A percentile compares a stretch with the other conserved stretches of the same genome.
Conservation (phyloP, 2,329 filamentous ascomycete species). For the Talaromyces sp. region DNA sequence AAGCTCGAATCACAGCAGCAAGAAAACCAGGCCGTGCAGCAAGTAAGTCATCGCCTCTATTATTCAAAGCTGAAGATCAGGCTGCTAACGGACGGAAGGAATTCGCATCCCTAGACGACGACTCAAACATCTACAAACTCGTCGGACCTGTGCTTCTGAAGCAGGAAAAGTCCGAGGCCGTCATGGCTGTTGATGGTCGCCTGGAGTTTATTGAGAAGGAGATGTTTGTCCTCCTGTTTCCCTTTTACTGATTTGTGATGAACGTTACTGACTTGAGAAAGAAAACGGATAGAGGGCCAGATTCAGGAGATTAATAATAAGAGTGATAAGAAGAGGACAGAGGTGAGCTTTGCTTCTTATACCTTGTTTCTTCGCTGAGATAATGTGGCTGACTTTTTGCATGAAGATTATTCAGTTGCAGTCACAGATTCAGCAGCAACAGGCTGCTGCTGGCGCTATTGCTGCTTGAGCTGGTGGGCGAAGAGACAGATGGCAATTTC, state of each 20-base stretch:
- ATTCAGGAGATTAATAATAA: slow-evolving; percentile 63
- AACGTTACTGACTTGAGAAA: slow-evolving; percentile 29
- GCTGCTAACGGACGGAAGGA: slow-evolving; percentile 49
- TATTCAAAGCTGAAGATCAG: not conserved
- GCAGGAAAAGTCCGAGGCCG: slow-evolving; percentile 87
- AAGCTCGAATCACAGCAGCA: slow-evolving; percentile 89
- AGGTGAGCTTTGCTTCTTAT: slow-evolving; percentile 49
- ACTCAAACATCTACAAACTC: slow-evolving; percentile 92
- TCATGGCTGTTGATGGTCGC: slow-evolving; percentile 84
- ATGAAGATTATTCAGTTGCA: slow-evolving; percentile 17
- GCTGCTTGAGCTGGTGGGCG: slow-evolving; percentile 27
- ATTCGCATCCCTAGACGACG: slow-evolving; percentile 73
- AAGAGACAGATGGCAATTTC: slow-evolving; percentile 15
- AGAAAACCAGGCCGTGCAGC: slow-evolving; percentile 84
- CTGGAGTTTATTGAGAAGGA: slow-evolving; percentile 91
- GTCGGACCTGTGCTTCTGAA: slow-evolving; percentile 89
- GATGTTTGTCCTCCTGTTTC: slow-evolving; percentile 56
- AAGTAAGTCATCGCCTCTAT: slow-evolving; percentile 48
- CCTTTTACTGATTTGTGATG: slow-evolving; percentile 6
- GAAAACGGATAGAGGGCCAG: slow-evolving; percentile 64
- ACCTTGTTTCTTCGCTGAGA: not conserved
- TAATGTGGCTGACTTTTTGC: not conserved
- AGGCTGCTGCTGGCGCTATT: slow-evolving; percentile 28
- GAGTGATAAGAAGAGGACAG: slow-evolving; percentile 62
- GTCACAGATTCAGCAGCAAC: slow-evolving; percentile 34